Base-by-base conservation (phyloP, 2,329 filamentous ascomycete species). In the Cyclaneusma minus region DNA sequence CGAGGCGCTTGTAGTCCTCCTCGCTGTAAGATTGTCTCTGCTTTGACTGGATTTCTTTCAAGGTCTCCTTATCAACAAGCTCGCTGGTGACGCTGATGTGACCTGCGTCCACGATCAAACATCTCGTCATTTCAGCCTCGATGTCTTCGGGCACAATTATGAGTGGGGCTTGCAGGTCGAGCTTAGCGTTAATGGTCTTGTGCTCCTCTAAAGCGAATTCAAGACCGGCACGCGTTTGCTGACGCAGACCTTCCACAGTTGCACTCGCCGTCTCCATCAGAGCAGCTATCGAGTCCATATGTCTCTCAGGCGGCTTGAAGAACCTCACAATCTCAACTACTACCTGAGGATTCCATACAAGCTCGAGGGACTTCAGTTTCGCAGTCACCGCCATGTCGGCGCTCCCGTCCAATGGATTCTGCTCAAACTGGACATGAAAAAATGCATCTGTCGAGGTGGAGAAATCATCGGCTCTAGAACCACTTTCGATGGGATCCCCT, bases 281-380 rank as follows among this genome's bases (percentile, higher is more conserved):
- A 2, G 89, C 91, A 8, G 74, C 79, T 40, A 99, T 94, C 7
- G 89, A 98, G 47, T 98, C 89, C 85, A 98, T 94, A 47, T 98
- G 91, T 26, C 85, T 68, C 49, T 94, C 85, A 0, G 89, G 91
- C 1, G 89, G 89, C 35, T 87, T 78, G 60, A 99, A 98, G 57
- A 98, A 99, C 40, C 84, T 83, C 28, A 77, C 82, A 20, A 95
- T 72, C 25, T 89, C 85, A 5, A 93, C 73, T 1, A 95, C 64
- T 39, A 95, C 91, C 36, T 76, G 81, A 1, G 91, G 89, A 41
- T 98, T 99, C 67, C 93, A 98, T 13, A 98, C 83, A 29, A 99
- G 79, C 49, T 98, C 91, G 38, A 98, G 75, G 22, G 85, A 89
- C 50, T 91, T 94, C 39, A 98, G 58, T 50, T 92, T 94, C 41